These are phyloP conservation scores for Nicotiana rustica DNA, from an alignment of 305 asterid species.

Conservation along the genomic window DNA sequence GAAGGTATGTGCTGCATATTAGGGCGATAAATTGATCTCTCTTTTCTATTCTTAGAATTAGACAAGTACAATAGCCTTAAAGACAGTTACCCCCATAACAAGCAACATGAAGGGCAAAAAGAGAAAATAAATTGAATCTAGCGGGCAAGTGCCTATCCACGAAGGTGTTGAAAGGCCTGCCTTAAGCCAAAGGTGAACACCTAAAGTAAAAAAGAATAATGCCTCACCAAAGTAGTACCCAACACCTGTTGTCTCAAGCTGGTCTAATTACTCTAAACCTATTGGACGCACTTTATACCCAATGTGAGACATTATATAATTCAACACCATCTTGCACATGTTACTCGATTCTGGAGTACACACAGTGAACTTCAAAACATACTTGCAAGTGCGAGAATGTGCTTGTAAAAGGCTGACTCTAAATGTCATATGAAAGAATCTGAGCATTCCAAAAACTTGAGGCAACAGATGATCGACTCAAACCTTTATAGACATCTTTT, in stretches of 20 bases:
- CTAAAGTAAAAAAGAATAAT: too few relatives aligned
- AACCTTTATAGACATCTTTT: background rate
- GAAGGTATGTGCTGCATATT: background rate
- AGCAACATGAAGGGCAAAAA: background rate
- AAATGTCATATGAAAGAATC: background rate
- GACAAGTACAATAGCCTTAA: background rate
- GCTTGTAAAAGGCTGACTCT: background rate
- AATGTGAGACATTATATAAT: background rate
- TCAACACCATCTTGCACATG: background rate
- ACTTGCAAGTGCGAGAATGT: background rate
- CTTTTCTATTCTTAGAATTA: background rate
- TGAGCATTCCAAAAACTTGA: background rate
- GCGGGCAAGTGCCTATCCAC: background rate
- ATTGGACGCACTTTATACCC: background rate
- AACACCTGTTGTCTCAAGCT: too few relatives aligned
- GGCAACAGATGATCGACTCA: background rate
- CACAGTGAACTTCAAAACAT: background rate
- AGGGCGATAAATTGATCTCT: background rate
- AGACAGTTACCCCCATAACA: background rate
- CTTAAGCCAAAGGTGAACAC: background rate
- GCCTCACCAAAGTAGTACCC: too few relatives aligned
- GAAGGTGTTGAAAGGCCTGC: background rate
- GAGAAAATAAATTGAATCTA: background rate
- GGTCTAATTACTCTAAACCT: background rate
- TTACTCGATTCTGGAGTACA: background rate